Base-by-base conservation (phyloP, 164 flowering plant species). In the Pachysandra terminalis region DNA sequence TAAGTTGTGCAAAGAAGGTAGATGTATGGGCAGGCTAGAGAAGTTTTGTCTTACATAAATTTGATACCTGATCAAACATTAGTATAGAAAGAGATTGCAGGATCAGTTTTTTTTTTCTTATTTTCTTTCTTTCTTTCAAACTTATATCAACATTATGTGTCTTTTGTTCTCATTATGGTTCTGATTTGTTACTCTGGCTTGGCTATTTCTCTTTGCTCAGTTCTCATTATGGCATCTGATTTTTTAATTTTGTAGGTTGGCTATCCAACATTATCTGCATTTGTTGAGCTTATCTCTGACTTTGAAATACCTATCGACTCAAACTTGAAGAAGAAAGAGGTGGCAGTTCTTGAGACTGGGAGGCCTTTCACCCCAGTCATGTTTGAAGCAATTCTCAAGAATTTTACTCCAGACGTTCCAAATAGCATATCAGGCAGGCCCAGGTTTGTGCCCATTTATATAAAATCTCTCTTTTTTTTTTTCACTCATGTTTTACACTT, bases 351-450 rank as follows among this genome's bases (percentile, higher is more conserved):
- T 48, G 88, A 82, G 71, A 79, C 81, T 74, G 98, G 90, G 24
- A 81, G 81, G 68, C 96, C 99, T 35, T 87, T 91, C 70, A 75
- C 75, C 57, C 99, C 99, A 60, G 63, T 77, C 59, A 91, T 93
- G 97, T 96, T 96, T 81, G 98, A 90, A 73, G 73, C 61, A 16
- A 87, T 93, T 69, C 85, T 96, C 68, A 86, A 81, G 69, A 85
- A 81, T 45, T 96, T 96, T 72, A 86, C 98, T 66, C 98, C 99
- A 37, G 99, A 93, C 75, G 74, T 93, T 9, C 84, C 92, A 12
- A 74, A 73, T 72, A 69, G 88, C 77, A 80, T 84, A 41, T 85
- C 89, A 14, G 91, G 97, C 54, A 79, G 98, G 80, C 89, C 94
- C 63, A 93, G 99, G 99, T 90, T 69, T 76, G 86, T 76, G 40